Base-by-base conservation (phyloP, 345 rosid genomes). In the Gynandropsis gynandra region DNA sequence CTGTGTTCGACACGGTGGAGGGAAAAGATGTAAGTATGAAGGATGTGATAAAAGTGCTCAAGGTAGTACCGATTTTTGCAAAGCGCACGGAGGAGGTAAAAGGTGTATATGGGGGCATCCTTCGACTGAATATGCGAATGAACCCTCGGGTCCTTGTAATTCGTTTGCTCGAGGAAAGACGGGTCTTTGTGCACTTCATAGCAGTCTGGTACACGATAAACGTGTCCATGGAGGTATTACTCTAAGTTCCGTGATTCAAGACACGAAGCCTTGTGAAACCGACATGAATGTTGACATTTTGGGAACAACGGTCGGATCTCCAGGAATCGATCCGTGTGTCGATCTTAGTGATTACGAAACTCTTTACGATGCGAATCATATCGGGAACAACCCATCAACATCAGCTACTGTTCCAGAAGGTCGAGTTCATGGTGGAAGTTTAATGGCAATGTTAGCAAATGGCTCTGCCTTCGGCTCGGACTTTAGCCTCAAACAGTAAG, bases 1-100 rank as follows among this genome's bases (percentile, higher is more conserved):
- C 63, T 92, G 98, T 66, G 98, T 92, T 24, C 85, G 95, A 9
- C 98, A 92, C 60, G 98, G 98, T 54, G 98, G 98, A 11, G 98
- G 98, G n/a, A 92, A 85, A 72, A 82, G 98, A 42, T 92, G 98
- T 39, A 79, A 80, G 61, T 59, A 50, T 54, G 87, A 80, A 61
- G 98, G 95, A 16, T 92, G 98, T 54, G 81, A 81, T 36, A 92
- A 92, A 71, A 92, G 98, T 52, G 98, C 98, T 4, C 98, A 92
- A 70, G 98, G 98, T 7, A 80, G 98, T 66, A 90, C 98, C 0
- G 89, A 90, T 67, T 87, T 79, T 52, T 90, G 98, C 76, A 87
- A 90, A 74, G 96, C 98, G 7, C 98, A 90, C 50, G 96, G 98
- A 56, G 98, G 98, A 52, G 98, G 98, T 20, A 90, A 80, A 67